Base-by-base conservation (phyloP, 345 rosid species). In the Hypericum androsaemum region DNA sequence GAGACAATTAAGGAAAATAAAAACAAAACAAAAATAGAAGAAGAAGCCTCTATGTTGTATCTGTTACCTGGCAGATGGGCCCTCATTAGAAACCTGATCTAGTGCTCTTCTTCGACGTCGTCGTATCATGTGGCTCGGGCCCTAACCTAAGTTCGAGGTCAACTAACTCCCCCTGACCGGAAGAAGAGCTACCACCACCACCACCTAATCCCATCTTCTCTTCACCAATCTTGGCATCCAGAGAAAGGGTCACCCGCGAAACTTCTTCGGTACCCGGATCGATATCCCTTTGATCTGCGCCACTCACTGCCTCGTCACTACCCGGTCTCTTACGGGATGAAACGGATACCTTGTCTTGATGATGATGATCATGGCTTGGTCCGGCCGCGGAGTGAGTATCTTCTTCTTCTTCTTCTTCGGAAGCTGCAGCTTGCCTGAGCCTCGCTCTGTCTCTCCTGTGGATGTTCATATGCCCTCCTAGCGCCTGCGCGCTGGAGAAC, bases 381-480 rank as follows among this genome's bases (percentile, higher is more conserved):
- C 6, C 11, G 53, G 13, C 7, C 12, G 11, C 13, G 13, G 41
- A 0, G 41, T 32, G 54, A 1, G 59, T 41, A 32, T 22, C 32
- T 22, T 22, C 32, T 22, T 22, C 32, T 22, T 22, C 2, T 22
- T 22, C 32, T 22, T 22, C 32, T 22, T 22, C 32, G 32, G 32
- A 64, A 8, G 50, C 28, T 8, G 28, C 43, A 16, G 38, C 38
- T 58, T 39, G 22, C 52, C 42, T 61, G 14, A 66, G 71, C 62
- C 51, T 66, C 11, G 71, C 71, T 47, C 66, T 66, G 35, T 66
- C 71, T 50, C 43, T 61, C 52, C 71, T 66, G 10, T 66, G 71
- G 54, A 66, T 56, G 37, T 66, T 66, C 71, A 66, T 66, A 41
- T 66, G 71, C 12, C 71, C 66, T 43, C 71, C 71, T 51, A 66